These are phyloP conservation scores for Neonectria sp. DNA, from an alignment of 2,329 filamentous ascomycete genomes.

Conservation along the genomic window DNA sequence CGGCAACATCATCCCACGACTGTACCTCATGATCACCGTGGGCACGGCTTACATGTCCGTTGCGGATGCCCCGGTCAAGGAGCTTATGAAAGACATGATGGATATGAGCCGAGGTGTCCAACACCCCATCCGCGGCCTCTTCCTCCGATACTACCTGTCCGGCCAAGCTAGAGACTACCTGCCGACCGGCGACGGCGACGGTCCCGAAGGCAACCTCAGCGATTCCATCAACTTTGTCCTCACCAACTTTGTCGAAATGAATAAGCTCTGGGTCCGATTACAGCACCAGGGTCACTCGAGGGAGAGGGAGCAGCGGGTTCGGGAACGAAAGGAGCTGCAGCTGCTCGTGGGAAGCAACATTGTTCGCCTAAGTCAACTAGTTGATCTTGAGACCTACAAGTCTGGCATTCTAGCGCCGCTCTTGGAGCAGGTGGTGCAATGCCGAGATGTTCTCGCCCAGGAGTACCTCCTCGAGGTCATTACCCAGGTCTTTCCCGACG, in stretches of 20 bases:
- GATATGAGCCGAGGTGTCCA: slow-evolving; percentile 99
- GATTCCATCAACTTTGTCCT: slow-evolving; percentile 98
- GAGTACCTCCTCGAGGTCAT: slow-evolving; percentile 99
- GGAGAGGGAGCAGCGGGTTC: slow-evolving; percentile 92
- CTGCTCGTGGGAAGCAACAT: slow-evolving; percentile 97
- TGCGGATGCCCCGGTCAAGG: slow-evolving; percentile 97
- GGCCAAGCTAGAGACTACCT: slow-evolving; percentile 94
- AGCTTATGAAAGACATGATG: slow-evolving; percentile 99
- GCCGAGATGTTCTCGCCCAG: slow-evolving; percentile 95
- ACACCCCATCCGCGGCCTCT: slow-evolving; percentile 94
- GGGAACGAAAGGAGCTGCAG: slow-evolving; percentile 95
- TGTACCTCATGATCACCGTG: slow-evolving; percentile 99
- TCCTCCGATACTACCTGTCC: slow-evolving; percentile 95
- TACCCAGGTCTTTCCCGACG: slow-evolving; percentile 98
- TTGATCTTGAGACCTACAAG: slow-evolving; percentile 96
- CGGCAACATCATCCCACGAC: slow-evolving; percentile 94
- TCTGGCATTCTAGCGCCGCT: slow-evolving; percentile 89
- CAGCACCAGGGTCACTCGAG: slow-evolving; percentile 98
- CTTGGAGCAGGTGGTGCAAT: slow-evolving; percentile 97
- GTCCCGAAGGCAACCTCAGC: slow-evolving; percentile 94
- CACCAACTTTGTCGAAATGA: slow-evolving; percentile 99
- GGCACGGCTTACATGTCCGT: slow-evolving; percentile 99
- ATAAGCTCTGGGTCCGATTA: slow-evolving; percentile 97
- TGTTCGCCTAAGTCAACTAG: slow-evolving; percentile 93
- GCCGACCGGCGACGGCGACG: slow-evolving; percentile 86